A percentile compares a stretch with the other conserved stretches of the same genome.
Evolutionary conservation across 1,139 yeast species (phyloP).

Genomic region (Saccharomyces hybrid): DNA sequence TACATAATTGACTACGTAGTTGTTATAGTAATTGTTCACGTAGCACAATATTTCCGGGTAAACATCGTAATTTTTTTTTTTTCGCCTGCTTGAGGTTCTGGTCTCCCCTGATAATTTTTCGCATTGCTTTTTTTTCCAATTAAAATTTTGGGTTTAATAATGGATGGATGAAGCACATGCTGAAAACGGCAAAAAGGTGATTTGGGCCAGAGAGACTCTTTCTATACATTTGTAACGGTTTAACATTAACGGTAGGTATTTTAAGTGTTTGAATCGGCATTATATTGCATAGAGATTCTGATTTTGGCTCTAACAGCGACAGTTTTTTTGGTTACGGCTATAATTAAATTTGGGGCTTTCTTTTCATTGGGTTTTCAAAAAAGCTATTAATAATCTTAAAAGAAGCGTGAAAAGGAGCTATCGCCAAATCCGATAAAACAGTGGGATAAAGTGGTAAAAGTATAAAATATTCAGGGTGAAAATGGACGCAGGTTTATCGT

Average conservation of each 20-base stretch:
- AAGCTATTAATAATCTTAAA: not conserved
- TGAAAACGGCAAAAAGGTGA: not conserved
- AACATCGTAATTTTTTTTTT: not conserved
- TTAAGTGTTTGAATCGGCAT: not conserved
- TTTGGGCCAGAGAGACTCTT: not conserved
- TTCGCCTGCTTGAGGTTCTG: not conserved
- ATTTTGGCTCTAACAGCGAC: not conserved
- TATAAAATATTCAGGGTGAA: too few species aligned
- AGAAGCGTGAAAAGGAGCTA: not conserved
- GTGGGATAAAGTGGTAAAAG: not conserved
- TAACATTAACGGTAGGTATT: not conserved
- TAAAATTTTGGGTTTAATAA: not conserved
- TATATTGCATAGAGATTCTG: not conserved
- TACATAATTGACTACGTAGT: not conserved
- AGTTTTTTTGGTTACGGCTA: not conserved
- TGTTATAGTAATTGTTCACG: too few species aligned
- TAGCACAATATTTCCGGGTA: not conserved
- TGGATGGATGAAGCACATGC: not conserved
- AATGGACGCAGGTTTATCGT: conserved; percentile 21
- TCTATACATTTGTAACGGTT: too few species aligned
- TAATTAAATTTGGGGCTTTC: not conserved
- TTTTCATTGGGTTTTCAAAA: not conserved
- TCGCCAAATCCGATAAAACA: not conserved
- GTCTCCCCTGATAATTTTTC: not conserved
- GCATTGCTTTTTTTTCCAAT: not conserved